Evolutionary conservation across 2,329 filamentous ascomycete species (phyloP).

Genomic region (Huntiella omanensis): DNA sequence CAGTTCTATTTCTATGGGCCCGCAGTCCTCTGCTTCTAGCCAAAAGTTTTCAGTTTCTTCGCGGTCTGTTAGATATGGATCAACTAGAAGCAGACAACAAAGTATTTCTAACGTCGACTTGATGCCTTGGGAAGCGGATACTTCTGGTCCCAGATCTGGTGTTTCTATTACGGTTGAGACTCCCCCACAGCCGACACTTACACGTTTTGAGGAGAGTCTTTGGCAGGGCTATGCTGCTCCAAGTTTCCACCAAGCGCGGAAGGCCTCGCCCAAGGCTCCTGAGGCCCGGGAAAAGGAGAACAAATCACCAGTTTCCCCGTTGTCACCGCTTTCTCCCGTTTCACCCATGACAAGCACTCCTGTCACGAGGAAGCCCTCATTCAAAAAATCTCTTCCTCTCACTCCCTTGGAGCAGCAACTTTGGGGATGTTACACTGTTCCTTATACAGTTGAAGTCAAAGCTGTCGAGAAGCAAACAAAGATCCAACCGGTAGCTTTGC

Average conservation of each 20-base stretch:
- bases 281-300: no score
- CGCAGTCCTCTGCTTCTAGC: not conserved
- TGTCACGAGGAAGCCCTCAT: not conserved
- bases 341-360: not conserved
- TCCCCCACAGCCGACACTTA: not conserved
- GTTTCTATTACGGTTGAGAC: not conserved
- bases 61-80: not conserved
- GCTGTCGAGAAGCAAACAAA: not conserved
- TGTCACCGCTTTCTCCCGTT: not conserved
- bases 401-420: slow-evolving; percentile 4
- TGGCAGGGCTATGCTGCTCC: slow-evolving; percentile 7
- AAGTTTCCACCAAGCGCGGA: not conserved
- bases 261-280: slow-evolving; percentile 2
- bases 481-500: not conserved
- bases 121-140: slow-evolving; percentile 1
- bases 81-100: not conserved
- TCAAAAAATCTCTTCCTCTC: not conserved
- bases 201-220: not conserved
- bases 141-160: not conserved
- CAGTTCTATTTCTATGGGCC: not conserved
- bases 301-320: not conserved
- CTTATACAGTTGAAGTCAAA: not conserved
- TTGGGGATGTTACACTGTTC: slow-evolving; percentile 6
- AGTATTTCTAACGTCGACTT: not conserved
- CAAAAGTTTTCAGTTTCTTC: not conserved